These are phyloP conservation scores for Acrodontium crateriforme DNA, from an alignment of 2,329 filamentous ascomycete species.

Conservation along the genomic window DNA sequence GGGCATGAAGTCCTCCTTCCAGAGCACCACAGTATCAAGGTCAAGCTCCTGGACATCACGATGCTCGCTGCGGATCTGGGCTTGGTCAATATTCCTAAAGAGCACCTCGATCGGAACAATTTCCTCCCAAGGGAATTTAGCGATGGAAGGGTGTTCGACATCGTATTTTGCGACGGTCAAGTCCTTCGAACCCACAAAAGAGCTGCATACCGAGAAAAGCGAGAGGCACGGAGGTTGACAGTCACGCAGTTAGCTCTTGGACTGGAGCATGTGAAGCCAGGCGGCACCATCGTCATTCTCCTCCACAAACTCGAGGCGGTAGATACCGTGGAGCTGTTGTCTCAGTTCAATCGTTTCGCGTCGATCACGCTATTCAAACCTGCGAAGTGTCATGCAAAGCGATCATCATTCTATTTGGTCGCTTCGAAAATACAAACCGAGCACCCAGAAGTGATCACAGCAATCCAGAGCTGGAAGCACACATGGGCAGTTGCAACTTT, in stretches of 20 bases:
- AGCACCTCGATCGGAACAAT: slow-evolving; percentile 10
- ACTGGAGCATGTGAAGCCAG: slow-evolving; percentile 31
- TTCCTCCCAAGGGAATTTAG: slow-evolving; percentile 8
- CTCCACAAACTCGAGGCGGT: slow-evolving; percentile 34
- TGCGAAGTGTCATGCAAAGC: slow-evolving; percentile 5
- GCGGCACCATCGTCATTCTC: slow-evolving; percentile 39
- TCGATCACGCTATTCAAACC: slow-evolving; percentile 12
- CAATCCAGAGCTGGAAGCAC: slow-evolving; percentile 6
- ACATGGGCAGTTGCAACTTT: slow-evolving; percentile 6
- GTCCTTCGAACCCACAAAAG: slow-evolving; percentile 24
- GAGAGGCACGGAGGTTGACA: slow-evolving; percentile 6
- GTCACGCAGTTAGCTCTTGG: slow-evolving; percentile 32
- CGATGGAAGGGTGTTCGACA: slow-evolving; percentile 25
- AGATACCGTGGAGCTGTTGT: slow-evolving; percentile 5
- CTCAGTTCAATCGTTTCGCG: slow-evolving; percentile 8
- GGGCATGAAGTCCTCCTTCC: slow-evolving; percentile 1
- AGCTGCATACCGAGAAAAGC: slow-evolving; percentile 17
- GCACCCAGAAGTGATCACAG: slow-evolving; percentile 1
- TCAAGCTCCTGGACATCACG: slow-evolving; percentile 2
- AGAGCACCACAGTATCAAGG: not conserved
- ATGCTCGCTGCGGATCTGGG: slow-evolving; percentile 3
- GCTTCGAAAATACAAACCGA: slow-evolving; percentile 7
- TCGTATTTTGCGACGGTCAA: slow-evolving; percentile 36
- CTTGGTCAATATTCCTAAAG: not conserved
- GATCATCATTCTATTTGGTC: slow-evolving; percentile 14